Conservation (phyloP, 2,329 filamentous ascomycete species). For the Metarhizium album region DNA sequence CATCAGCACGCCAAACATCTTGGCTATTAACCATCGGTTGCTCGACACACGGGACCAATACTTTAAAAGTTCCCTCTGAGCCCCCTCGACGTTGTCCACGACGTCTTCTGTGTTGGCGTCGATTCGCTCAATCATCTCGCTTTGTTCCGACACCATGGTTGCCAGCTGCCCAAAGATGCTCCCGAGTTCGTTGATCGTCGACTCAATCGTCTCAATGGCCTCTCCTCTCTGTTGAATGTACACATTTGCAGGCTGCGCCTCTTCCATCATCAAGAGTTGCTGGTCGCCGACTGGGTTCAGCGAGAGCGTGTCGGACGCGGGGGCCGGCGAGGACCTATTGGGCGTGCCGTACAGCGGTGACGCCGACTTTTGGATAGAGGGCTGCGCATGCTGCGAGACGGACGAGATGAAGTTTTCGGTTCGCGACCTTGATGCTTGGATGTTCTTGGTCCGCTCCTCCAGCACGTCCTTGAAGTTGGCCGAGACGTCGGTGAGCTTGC, state of each 20-base stretch:
- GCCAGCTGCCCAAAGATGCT: constrained; percentile 87
- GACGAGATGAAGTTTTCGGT: constrained; percentile 96
- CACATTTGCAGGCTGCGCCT: constrained; percentile 72
- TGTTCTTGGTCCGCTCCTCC: constrained; percentile 94
- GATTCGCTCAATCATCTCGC: constrained; percentile 94
- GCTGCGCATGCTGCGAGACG: constrained; percentile 66
- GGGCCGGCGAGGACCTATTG: constrained; percentile 52
- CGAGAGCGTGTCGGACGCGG: constrained; percentile 65
- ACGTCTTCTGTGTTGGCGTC: constrained; percentile 97
- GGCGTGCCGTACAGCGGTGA: constrained; percentile 82
- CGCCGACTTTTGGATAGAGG: constrained; percentile 60
- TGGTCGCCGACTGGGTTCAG: constrained; percentile 75
- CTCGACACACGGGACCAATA: constrained; percentile 93
- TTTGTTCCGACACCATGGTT: constrained; percentile 94
- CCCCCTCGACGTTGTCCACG: constrained; percentile 95
- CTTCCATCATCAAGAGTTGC: constrained; percentile 85
- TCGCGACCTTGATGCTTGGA: constrained; percentile 81
- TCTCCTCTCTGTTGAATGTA: constrained; percentile 93
- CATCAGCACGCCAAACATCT: constrained; percentile 75
- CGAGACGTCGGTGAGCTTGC: constrained; percentile 83
- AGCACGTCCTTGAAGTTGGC: constrained; percentile 96
- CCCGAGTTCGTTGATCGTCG: constrained; percentile 86
- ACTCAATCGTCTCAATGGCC: constrained; percentile 93
- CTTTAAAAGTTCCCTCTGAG: constrained; percentile 88
- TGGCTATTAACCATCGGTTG: constrained; percentile 89